Evolutionary conservation across 768 basidiomycete species (phyloP), one percentile per base, ranked within the genome.

Genomic region (Sporobolomyces roseus): DNA sequence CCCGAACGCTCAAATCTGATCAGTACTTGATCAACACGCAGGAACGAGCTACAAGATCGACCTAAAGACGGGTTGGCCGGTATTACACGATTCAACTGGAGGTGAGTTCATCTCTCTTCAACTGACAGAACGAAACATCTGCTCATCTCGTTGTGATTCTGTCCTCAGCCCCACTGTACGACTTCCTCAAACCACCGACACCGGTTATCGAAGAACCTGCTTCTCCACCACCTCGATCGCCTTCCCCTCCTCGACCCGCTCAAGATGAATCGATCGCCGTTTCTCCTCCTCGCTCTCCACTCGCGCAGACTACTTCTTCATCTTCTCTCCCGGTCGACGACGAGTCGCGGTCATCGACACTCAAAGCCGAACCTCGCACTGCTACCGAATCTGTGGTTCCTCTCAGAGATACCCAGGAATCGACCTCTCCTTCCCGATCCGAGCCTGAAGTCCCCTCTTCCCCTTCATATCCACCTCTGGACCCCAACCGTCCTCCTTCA

Each of bases 401-500:
- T n/a, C n/a, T n/a, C n/a, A n/a, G n/a, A n/a, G n/a, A n/a, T n/a
- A n/a, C n/a, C n/a, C n/a, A n/a, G n/a, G 50, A 19, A 33, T 32
- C 45, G 5, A 27, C 59, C 25, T 35, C 32, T 35, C 38, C 38
- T 41, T 17, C n/a, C n/a, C n/a, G n/a, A n/a, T n/a, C n/a, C n/a
- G 35, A 38, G 16, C 50, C 61, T 14, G 53, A 45, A 36, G 38
- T 30, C 1, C 36, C 38, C 21, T 17, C 41, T 19, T 36, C 53
- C 33, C 43, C 19, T 53, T 25, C 49, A 1, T 51, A n/a, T 43
- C 5, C 36, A 25, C 51, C 63, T 6, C 29, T 49, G 56, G 66
- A 70, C 29, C 63, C 65, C 0, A 33, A 66, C 41, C 68, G 71
- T 10, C 71, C 75, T 5, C 79, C 80, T 3, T 81, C 81, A 1